phyloP scores from a whole-genome alignment of 495 filamentous ascomycete species.

The Xanthoparmelia taractica region DNA sequence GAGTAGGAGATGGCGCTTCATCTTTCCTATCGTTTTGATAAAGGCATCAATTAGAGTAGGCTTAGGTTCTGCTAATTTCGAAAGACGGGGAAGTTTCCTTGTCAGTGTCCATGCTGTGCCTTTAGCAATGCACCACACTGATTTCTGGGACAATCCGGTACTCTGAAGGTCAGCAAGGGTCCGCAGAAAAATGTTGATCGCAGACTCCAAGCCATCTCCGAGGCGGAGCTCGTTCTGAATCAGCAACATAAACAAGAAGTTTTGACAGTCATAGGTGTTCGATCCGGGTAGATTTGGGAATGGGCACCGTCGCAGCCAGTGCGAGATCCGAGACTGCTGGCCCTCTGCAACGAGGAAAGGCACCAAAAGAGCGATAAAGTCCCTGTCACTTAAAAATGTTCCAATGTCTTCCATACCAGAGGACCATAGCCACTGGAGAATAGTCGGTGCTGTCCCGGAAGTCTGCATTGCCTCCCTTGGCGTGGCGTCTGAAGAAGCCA shows the following conservation, averaged over 20 bases:
- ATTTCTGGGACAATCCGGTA: too few relatives aligned
- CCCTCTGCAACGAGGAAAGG: conserved; percentile 46
- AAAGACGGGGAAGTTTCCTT: neutral
- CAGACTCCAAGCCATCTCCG: conserved; percentile 15
- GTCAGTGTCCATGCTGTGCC: neutral
- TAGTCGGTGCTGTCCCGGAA: conserved; percentile 36
- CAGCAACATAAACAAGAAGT: neutral
- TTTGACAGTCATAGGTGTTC: too few relatives aligned
- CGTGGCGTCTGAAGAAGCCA: conserved; percentile 25
- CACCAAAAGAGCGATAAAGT: conserved; percentile 33
- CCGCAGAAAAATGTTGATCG: conserved; percentile 8
- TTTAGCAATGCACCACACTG: neutral
- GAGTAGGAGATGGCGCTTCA: neutral
- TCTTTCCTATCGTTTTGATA: neutral
- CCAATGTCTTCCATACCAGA: conserved; percentile 37
- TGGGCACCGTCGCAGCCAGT: conserved; percentile 31
- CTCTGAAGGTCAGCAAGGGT: neutral
- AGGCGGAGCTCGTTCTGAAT: neutral
- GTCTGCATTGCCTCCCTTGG: conserved; percentile 30
- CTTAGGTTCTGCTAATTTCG: neutral
- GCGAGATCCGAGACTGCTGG: conserved; percentile 36
- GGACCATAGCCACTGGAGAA: conserved; percentile 46
- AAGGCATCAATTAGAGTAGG: neutral
- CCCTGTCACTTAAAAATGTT: conserved; percentile 29
- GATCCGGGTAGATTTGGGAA: neutral